Evolutionary conservation across 495 filamentous ascomycete genomes (phyloP).

Genomic region (Xylaria grammica): DNA sequence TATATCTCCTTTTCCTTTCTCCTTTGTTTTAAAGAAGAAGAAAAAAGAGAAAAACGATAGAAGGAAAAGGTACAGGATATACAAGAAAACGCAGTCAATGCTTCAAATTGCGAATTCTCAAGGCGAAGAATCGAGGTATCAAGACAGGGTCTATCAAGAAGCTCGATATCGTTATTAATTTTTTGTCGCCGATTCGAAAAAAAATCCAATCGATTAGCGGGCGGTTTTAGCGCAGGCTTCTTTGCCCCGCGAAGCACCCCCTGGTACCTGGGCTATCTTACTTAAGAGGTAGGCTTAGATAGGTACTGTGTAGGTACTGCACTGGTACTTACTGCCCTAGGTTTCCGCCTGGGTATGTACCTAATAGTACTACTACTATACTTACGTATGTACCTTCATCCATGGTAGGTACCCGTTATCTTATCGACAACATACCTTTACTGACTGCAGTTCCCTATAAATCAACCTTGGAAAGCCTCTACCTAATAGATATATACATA

Average conservation of each 20-base stretch:
- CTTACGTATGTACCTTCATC: no score
- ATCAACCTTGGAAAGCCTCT: no score
- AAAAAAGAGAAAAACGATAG: no score
- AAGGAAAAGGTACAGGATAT: neutral
- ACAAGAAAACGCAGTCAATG: neutral
- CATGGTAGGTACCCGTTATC: no score
- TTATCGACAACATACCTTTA: no score
- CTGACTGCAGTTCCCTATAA: no score
- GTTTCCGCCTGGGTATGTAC: no score
- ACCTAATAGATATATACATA: no score
- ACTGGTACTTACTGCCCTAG: no score
- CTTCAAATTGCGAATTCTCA: neutral
- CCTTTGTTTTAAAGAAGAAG: no score
- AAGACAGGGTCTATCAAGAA: conserved; percentile 5
- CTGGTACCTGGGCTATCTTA: neutral
- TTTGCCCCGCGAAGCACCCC: conserved; percentile 20
- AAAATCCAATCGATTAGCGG: conserved; percentile 35
- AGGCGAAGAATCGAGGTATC: neutral
- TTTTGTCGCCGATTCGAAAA: conserved; percentile 21
- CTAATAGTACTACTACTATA: no score
- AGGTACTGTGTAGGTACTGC: no score
- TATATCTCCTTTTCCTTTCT: neutral
- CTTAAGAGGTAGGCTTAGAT: neutral
- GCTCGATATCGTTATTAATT: conserved; percentile 9
- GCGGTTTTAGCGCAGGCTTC: conserved; percentile 18